Evolutionary conservation across 1,284 basidiomycete species (phyloP).

Genomic region (Chalciporus sp.): DNA sequence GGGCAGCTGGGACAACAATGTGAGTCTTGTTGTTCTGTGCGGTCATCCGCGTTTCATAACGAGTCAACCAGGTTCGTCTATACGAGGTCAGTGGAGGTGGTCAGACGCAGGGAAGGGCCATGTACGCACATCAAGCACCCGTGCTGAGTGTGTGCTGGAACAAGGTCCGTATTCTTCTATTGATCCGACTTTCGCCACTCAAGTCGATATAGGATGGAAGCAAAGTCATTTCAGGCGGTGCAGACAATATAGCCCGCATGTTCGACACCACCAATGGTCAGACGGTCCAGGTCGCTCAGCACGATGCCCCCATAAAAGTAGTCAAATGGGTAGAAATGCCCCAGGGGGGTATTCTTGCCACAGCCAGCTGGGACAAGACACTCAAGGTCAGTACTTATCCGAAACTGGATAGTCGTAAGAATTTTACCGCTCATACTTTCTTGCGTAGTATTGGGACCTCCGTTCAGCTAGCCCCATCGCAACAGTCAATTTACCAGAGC

Average conservation of each 20-base stretch:
- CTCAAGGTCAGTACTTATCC: conserved; percentile 65
- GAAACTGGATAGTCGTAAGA: conserved; percentile 39
- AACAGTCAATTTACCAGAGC: conserved; percentile 81
- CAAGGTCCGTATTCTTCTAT: conserved; percentile 42
- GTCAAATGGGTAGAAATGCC: conserved; percentile 74
- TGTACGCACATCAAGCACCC: conserved; percentile 79
- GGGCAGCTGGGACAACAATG: conserved; percentile 65
- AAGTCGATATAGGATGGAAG: conserved; percentile 58
- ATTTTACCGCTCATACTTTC: neutral
- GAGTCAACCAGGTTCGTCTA: conserved; percentile 47
- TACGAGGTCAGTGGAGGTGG: conserved; percentile 58
- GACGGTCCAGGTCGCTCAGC: conserved; percentile 71
- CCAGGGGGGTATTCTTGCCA: conserved; percentile 71
- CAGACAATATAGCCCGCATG: conserved; percentile 79
- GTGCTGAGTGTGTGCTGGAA: conserved; percentile 82
- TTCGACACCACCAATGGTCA: conserved; percentile 78
- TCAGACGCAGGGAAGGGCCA: conserved; percentile 71
- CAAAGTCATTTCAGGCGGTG: conserved; percentile 78
- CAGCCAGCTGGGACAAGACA: conserved; percentile 89
- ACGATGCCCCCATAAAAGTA: conserved; percentile 77
- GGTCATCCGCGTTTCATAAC: no score
- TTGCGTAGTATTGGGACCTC: conserved; percentile 67
- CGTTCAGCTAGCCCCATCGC: conserved; percentile 74
- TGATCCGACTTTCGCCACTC: conserved; percentile 5
- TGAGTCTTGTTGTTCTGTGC: conserved; percentile 21